A percentile compares a stretch with the other conserved stretches of the same genome.
Evolutionary conservation across 2,329 filamentous ascomycete species (phyloP).

Genomic region (Chalaropsis ovoidea): DNA sequence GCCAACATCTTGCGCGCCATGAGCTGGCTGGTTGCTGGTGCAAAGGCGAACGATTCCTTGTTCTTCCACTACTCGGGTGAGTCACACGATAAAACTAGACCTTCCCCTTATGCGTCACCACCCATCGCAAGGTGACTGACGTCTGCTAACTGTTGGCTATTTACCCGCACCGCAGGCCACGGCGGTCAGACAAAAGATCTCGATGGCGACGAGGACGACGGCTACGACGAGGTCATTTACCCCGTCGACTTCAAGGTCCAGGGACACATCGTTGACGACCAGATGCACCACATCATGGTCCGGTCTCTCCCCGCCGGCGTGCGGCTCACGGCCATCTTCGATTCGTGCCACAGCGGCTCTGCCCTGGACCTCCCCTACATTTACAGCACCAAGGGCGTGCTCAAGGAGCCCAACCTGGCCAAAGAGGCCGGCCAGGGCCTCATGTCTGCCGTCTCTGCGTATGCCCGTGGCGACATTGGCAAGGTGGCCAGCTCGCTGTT

Average conservation of each 20-base stretch:
- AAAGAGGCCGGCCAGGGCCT: slow-evolving; percentile 60
- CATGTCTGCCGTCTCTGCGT: slow-evolving; percentile 58
- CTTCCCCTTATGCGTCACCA: neutral
- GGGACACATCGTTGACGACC: slow-evolving; percentile 48
- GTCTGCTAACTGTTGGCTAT: slow-evolving; percentile 2
- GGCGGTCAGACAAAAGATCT: slow-evolving; percentile 47
- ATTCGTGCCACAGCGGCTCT: slow-evolving; percentile 49
- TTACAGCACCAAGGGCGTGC: slow-evolving; percentile 57
- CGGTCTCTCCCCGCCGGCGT: slow-evolving; percentile 55
- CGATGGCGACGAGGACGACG: slow-evolving; percentile 48
- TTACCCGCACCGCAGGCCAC: slow-evolving; percentile 34
- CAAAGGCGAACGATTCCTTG: slow-evolving; percentile 46
- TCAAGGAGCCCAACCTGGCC: slow-evolving; percentile 63
- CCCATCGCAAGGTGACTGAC: neutral
- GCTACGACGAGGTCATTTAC: slow-evolving; percentile 50
- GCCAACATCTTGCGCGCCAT: slow-evolving; percentile 47
- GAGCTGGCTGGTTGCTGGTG: slow-evolving; percentile 50
- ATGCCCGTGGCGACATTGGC: slow-evolving; percentile 68
- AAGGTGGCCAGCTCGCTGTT: slow-evolving; percentile 65
- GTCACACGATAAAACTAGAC: neutral
- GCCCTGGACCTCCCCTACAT: slow-evolving; percentile 49
- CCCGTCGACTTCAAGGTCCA: slow-evolving; percentile 45
- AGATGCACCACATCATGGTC: slow-evolving; percentile 56
- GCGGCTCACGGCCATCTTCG: slow-evolving; percentile 47
- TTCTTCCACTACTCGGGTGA: slow-evolving; percentile 50